These are phyloP conservation scores for Diospyros kaki DNA, from an alignment of 148 eudicot species.

Conservation along the genomic window DNA sequence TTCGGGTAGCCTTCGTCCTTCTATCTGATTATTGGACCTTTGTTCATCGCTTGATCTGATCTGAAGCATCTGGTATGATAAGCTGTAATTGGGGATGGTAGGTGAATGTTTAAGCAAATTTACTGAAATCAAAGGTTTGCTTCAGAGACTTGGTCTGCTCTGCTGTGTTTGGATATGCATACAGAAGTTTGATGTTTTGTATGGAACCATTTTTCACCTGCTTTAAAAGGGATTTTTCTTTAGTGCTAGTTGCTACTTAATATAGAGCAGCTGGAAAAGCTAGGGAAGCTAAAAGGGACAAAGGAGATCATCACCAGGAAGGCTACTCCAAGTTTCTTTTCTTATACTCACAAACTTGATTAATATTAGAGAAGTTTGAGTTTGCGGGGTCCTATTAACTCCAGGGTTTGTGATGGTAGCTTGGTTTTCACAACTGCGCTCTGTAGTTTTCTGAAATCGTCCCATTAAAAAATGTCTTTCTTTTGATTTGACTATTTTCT, in stretches of 20 bases:
- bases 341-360: background rate
- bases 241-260: no score
- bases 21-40: background rate
- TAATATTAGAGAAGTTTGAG: background rate
- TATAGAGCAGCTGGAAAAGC: no score
- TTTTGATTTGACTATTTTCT: background rate
- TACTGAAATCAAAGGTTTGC: background rate
- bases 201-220: background rate
- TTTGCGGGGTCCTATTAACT: background rate
- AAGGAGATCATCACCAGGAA: constrained; percentile 1
- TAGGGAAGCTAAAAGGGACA: no score
- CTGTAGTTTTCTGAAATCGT: background rate
- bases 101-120: background rate
- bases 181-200: background rate
- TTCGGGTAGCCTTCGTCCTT: background rate
- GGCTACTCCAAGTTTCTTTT: background rate
- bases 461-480: background rate
- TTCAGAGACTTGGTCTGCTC: background rate
- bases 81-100: background rate
- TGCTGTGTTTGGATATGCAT: background rate
- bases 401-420: constrained; percentile 1
- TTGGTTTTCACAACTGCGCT: background rate
- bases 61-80: background rate
- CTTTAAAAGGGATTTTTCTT: background rate
- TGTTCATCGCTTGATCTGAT: background rate